These are phyloP conservation scores for Dictyostelium firmibasis DNA, from an alignment of 78 protist species.

Conservation along the genomic window DNA sequence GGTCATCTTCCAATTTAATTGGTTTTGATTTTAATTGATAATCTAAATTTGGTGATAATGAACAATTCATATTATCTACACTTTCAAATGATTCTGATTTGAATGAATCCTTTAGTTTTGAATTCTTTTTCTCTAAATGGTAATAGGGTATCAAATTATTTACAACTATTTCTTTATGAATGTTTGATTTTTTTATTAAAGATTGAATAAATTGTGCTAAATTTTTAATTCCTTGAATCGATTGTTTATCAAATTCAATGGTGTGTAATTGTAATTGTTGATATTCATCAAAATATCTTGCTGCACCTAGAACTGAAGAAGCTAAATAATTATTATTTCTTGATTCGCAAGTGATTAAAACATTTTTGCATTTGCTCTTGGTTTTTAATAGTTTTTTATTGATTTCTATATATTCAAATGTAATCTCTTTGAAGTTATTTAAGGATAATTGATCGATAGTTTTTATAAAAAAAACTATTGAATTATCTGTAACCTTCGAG, in stretches of 20 bases:
- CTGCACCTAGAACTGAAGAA: not conserved
- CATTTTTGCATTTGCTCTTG: not conserved
- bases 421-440: not conserved
- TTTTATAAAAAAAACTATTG: not conserved
- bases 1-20: not conserved
- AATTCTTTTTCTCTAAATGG: not conserved
- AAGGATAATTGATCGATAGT: not conserved
- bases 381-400: constrained; percentile 6
- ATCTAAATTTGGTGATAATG: not conserved
- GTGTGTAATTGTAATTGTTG: not conserved
- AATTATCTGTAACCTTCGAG: too few relatives aligned
- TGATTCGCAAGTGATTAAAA: not conserved
- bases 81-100: not conserved
- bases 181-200: not conserved
- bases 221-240: too few relatives aligned
- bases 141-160: too few relatives aligned
- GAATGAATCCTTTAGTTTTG: not conserved
- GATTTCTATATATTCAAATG: constrained; percentile 21
- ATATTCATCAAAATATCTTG: not conserved
- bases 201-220: not conserved
- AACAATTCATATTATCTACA: too few relatives aligned
- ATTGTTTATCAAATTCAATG: not conserved
- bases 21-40: not conserved
- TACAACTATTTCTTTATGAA: not conserved
- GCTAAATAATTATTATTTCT: not conserved